These are phyloP conservation scores for Keithomyces neogunnii DNA, from an alignment of 2,329 filamentous ascomycete species.

Conservation along the genomic window DNA sequence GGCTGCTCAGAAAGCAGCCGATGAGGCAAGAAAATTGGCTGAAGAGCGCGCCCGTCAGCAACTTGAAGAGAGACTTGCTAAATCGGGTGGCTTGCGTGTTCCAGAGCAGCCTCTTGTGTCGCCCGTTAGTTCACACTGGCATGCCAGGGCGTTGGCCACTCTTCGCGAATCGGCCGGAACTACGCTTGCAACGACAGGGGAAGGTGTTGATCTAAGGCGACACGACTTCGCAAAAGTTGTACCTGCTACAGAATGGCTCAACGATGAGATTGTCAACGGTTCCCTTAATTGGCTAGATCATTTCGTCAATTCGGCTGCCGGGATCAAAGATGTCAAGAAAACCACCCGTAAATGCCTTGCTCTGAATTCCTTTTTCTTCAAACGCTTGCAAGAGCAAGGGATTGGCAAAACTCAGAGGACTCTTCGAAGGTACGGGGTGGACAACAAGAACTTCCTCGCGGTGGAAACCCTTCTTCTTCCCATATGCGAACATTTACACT, in stretches of 20 bases:
- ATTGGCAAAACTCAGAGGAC: constrained; percentile 42
- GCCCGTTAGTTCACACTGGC: constrained; percentile 20
- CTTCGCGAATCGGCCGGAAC: constrained; percentile 24
- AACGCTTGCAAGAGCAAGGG: constrained; percentile 39
- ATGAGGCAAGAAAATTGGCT: constrained; percentile 17
- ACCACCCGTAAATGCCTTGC: constrained; percentile 50
- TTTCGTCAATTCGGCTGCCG: constrained; percentile 47
- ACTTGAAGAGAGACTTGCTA: constrained; percentile 17
- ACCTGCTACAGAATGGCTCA: constrained; percentile 55
- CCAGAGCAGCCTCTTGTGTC: constrained; percentile 19
- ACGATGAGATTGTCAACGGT: constrained; percentile 68
- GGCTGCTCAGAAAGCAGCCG: constrained; percentile 15
- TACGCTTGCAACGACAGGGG: constrained; percentile 36
- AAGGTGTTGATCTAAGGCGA: constrained; percentile 38
- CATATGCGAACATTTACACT: constrained; percentile 56
- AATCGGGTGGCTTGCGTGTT: constrained; percentile 21
- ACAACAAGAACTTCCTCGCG: constrained; percentile 52
- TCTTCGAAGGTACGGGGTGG: constrained; percentile 47
- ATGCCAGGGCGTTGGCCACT: constrained; percentile 17
- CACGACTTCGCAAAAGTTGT: constrained; percentile 59
- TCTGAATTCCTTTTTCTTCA: constrained; percentile 60
- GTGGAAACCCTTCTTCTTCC: constrained; percentile 63
- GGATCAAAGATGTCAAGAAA: constrained; percentile 37
- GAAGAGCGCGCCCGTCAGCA: constrained; percentile 13
- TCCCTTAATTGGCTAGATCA: constrained; percentile 53